phyloP scores from a whole-genome alignment of 768 basidiomycete species.

The Leccinum incarnatum region DNA sequence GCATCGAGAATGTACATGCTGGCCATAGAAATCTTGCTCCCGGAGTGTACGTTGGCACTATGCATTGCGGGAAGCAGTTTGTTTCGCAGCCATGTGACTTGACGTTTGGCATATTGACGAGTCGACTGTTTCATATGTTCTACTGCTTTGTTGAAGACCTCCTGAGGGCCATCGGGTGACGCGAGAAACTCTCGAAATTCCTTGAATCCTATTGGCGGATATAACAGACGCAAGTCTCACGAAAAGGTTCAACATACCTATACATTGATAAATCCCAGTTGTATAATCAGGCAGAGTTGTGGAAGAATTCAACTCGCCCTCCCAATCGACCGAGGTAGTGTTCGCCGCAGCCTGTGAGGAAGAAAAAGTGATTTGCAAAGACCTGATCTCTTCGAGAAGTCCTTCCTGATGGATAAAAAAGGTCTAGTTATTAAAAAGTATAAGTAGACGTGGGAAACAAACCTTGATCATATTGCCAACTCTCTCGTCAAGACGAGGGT shows the following conservation, averaged over 20 bases:
- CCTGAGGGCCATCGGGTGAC: constrained; percentile 37
- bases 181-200: constrained; percentile 76
- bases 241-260: constrained; percentile 51
- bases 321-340: neutral
- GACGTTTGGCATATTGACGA: constrained; percentile 86
- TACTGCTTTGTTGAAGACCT: constrained; percentile 53
- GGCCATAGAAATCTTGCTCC: constrained; percentile 25
- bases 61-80: constrained; percentile 77
- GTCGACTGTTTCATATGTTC: constrained; percentile 86
- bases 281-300: constrained; percentile 51
- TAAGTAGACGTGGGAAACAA: neutral
- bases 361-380: constrained; percentile 38
- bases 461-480: constrained; percentile 92
- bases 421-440: neutral
- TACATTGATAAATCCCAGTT: constrained; percentile 89
- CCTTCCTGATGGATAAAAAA: constrained; percentile 51
- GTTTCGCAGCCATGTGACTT: constrained; percentile 89
- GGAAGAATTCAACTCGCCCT: neutral
- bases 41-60: constrained; percentile 41
- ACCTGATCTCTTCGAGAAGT: constrained; percentile 73
- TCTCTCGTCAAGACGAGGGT: constrained; percentile 68
- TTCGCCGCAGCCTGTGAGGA: neutral
- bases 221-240: constrained; percentile 1
- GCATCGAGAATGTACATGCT: constrained; percentile 66
- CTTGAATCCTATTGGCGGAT: constrained; percentile 68